These are phyloP conservation scores for Colletotrichum chlorophyti DNA, from an alignment of 2,329 filamentous ascomycete genomes.

Conservation along the genomic window DNA sequence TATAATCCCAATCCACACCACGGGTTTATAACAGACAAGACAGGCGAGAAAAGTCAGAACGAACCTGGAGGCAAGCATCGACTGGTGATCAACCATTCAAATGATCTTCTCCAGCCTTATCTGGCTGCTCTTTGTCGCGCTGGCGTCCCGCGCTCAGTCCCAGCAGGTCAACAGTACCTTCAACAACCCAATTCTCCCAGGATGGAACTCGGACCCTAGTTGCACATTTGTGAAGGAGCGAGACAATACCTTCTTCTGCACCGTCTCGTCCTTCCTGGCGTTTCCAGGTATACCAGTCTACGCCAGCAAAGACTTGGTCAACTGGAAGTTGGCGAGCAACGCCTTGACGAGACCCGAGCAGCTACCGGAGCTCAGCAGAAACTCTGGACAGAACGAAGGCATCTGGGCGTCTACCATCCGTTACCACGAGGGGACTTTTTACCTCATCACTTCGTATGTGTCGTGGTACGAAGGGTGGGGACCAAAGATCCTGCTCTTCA, in stretches of 20 bases:
- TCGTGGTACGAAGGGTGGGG: slow-evolving; percentile 32
- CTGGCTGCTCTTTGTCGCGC: slow-evolving; percentile 3
- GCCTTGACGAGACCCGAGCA: slow-evolving; percentile 48
- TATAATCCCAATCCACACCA: too few species aligned
- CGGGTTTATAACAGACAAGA: neutral
- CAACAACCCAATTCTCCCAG: slow-evolving; percentile 54
- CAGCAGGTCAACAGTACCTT: slow-evolving; percentile 15
- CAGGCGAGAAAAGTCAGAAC: accelerated
- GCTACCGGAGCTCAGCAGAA: slow-evolving; percentile 38
- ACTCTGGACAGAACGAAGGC: slow-evolving; percentile 34
- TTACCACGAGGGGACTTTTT: slow-evolving; percentile 50
- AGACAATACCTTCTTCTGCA: slow-evolving; percentile 56
- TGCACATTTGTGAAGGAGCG: slow-evolving; percentile 46
- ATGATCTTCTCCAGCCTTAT: slow-evolving; percentile 10
- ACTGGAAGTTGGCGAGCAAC: slow-evolving; percentile 53
- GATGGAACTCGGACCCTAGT: slow-evolving; percentile 56
- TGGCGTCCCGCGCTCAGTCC: neutral
- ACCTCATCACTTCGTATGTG: slow-evolving; percentile 37
- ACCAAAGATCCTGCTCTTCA: slow-evolving; percentile 47
- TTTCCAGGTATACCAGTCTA: slow-evolving; percentile 62
- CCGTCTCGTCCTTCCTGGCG: slow-evolving; percentile 57
- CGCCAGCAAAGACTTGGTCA: slow-evolving; percentile 55
- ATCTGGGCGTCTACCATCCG: slow-evolving; percentile 56
- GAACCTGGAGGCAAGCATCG: too few species aligned
- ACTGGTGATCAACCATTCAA: too few species aligned